Base-by-base conservation (phyloP, 2,329 filamentous ascomycete genomes). In the Colletotrichum cereale region DNA sequence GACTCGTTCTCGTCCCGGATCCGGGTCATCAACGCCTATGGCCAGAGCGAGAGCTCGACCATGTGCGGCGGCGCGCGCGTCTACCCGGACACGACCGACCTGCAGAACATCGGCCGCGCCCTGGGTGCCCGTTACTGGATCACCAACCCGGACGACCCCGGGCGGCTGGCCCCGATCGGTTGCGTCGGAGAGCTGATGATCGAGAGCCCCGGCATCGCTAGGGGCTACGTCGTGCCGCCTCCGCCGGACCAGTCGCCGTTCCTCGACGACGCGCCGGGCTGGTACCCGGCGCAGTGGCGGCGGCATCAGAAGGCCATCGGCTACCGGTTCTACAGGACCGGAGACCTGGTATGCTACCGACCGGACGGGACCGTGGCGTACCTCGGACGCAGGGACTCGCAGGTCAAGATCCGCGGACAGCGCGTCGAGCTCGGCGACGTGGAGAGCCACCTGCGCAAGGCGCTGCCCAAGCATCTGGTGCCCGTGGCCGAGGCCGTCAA, bases 391-490 rank as follows among this genome's bases (percentile, higher is more conserved):
- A 72, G 66, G 36, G 75, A 75, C 62, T 47, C 38, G 34, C 66
- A 71, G 61, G 73, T 76, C 56, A 76, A 76, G 69, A 66, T 80
- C 29, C 74, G 78, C 24, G 78, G 78, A 7, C 74, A 80, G 10
- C 76, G 79, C 4, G 65, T 80, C 18, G 79, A 80, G 66, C 60
- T 76, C 6, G 74, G 62, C 0, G 78, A 80, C 34, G 74, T 80
- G 3, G 78, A 80, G 18, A 62, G 42, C 29, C 60, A 62, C 16
- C 47, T 62, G 16, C 60, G 60, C 21, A 47, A 62, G 10, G 42
- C n/a, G 18, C 42, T 62, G 5, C 60, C 60, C 6, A 10, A 18
- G 1, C 60, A 57, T 21, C 53, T 58, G 36, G 11, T 57, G 16
- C 47, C 62, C 31, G 62, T 70, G n/a, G 50, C 56, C 16, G 56